phyloP scores from a whole-genome alignment of 306 rosid genomes.

The Dryas drummondii region DNA sequence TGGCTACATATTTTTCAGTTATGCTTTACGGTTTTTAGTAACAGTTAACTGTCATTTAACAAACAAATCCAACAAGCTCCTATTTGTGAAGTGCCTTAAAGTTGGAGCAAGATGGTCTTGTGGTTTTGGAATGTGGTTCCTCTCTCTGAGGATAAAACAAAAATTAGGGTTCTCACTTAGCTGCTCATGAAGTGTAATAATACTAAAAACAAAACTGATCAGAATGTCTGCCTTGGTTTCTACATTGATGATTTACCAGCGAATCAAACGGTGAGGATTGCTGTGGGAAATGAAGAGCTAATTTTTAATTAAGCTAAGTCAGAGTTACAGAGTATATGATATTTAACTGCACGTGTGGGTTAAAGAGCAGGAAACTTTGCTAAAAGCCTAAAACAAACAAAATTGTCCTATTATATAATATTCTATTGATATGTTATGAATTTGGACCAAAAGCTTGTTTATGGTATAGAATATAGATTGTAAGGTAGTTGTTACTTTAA shows the following conservation, averaged over 20 bases:
- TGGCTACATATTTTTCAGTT: too few species aligned
- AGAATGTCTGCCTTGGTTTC: slow-evolving; percentile 24
- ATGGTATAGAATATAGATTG: too few species aligned
- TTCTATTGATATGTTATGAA: too few species aligned
- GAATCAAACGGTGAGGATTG: slow-evolving; percentile 23
- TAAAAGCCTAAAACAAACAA: background rate
- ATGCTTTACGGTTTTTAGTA: too few species aligned
- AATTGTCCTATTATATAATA: too few species aligned
- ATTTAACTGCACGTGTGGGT: slow-evolving; percentile 43
- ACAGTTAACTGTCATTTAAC: background rate
- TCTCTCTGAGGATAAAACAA: slow-evolving; percentile 19
- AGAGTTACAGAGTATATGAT: background rate
- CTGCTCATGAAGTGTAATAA: background rate
- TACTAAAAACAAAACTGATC: slow-evolving; percentile 9
- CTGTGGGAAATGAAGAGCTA: slow-evolving; percentile 2
- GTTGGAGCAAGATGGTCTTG: slow-evolving; percentile 26
- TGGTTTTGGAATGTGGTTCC: slow-evolving; percentile 29
- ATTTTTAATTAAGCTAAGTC: background rate
- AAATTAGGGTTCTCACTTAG: background rate
- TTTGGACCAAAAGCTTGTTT: too few species aligned
- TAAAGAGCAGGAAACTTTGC: slow-evolving; percentile 7
- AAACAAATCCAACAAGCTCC: slow-evolving; percentile 1
- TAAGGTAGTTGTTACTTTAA: too few species aligned
- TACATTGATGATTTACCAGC: background rate
- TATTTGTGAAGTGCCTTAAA: slow-evolving; percentile 10